Conservation (phyloP, 129 eudicot genomes). For the Daucus carota region DH1_v3.0 NC_030388.2:27560001-27560500, state of each 20-base stretch:
- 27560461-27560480: slow-evolving; percentile 76
- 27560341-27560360: not conserved
- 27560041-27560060: slow-evolving; percentile 70
- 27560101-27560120: slow-evolving; percentile 88
- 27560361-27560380: not conserved
- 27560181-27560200: not conserved
- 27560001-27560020: slow-evolving; percentile 94
- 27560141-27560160: slow-evolving; percentile 41
- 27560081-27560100: slow-evolving; percentile 88
- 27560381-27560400: slow-evolving; percentile 31
- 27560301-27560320: not conserved
- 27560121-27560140: slow-evolving; percentile 64
- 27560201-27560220: not conserved
- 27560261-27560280: not conserved
- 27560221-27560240: not conserved
- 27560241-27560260: not conserved
- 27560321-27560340: not conserved
- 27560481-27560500: slow-evolving; percentile 49
- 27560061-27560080: slow-evolving; percentile 75
- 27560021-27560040: slow-evolving; percentile 89
- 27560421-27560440: slow-evolving; percentile 88
- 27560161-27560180: not conserved
- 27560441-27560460: slow-evolving; percentile 97
- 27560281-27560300: not conserved
- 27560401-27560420: slow-evolving; percentile 83